Base-by-base conservation (phyloP, 345 rosid genomes). In the Eucalyptus cloeziana region DNA sequence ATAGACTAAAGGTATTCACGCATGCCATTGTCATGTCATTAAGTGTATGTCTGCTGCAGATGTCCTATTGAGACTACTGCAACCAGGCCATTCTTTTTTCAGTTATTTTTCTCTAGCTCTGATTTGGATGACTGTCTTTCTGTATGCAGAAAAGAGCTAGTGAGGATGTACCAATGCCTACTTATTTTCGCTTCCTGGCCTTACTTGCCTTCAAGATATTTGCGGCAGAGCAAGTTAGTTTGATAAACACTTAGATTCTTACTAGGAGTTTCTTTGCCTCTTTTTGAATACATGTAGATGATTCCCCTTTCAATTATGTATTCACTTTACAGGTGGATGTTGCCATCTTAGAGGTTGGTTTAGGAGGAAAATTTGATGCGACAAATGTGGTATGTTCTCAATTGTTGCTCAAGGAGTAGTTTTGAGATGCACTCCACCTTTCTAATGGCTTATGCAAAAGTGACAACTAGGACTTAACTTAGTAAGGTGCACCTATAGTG, bases 121-220 rank as follows among this genome's bases (percentile, higher is more conserved):
- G 24, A 52, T 76, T 37, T 79, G 37, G 58, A 47, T 76, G 89
- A 81, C 88, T 62, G n/a, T 71, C 31, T 54, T 33, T 51, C 87
- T 88, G 86, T 52, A 71, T 69, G 93, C 94, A 98, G 99, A 99
- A 95, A 91, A 94, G 92, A 67, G 54, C 92, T 27, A 94, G 93
- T 90, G 95, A 93, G 87, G 96, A 98, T 88, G 79, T 94, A 76
- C 99, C 99, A 51, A 97, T 98, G 99, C 99, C 99, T 89, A 92
- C 95, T 81, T 97, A 93, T 91, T 98, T 97, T 91, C 97, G 97
- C 88, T 97, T 98, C 87, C 95, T 97, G 90, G 94, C 99, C 33
- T 91, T 98, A 88, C 97, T 98, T 86, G 99, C 99, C 90, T 97
- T 97, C 91, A 98, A 95, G 94, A 96, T 98, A 88, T 97, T 98